Base-by-base conservation (phyloP, 768 basidiomycete species). In the Pluteus cervinus region DNA sequence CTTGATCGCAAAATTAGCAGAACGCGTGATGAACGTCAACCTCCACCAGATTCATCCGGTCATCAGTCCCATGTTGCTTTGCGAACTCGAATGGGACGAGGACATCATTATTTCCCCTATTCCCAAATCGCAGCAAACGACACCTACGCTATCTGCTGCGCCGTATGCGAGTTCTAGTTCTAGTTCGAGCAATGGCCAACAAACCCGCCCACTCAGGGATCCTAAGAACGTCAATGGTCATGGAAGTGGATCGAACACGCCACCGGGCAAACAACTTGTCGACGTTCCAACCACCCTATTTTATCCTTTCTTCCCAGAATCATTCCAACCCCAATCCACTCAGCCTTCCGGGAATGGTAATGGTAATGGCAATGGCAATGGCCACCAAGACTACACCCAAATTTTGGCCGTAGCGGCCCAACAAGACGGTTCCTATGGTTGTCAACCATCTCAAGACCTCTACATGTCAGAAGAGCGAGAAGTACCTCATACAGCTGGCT, bases 1-100 rank as follows among this genome's bases (percentile, higher is more conserved):
- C n/a, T 74, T 89, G 36, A 86, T 89, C 42, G 76, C 84, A 10
- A 81, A 77, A 49, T 75, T 91, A 33, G 87, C 84, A 0, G 85
- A 88, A 59, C 77, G 78, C 38, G 83, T 89, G 16, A 80, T 90
- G 65, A 73, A 71, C 16, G 78, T 83, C 33, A 73, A 82, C 53
- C 65, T 89, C n/a, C 74, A 75, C 47, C 66, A 73, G 23, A 72
- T 82, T 29, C 67, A 69, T 15, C 73, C 66, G 2, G 54, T 62
- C 2, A 54, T 50, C n/a, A 56, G 60, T 28, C 66, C 70, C 7
- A 58, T 71, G 24, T 65, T 78, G 3, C 51, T 76, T 29, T 55
- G 62, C 20, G 78, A 80, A 48, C 65, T 64, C 7, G 66, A 72
- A 23, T 79, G 76, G 77, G 71, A 71, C 24, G 69, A 71, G n/a